Base-by-base conservation (phyloP, 2,329 filamentous ascomycete species). In the Cadophora sp. region DNA sequence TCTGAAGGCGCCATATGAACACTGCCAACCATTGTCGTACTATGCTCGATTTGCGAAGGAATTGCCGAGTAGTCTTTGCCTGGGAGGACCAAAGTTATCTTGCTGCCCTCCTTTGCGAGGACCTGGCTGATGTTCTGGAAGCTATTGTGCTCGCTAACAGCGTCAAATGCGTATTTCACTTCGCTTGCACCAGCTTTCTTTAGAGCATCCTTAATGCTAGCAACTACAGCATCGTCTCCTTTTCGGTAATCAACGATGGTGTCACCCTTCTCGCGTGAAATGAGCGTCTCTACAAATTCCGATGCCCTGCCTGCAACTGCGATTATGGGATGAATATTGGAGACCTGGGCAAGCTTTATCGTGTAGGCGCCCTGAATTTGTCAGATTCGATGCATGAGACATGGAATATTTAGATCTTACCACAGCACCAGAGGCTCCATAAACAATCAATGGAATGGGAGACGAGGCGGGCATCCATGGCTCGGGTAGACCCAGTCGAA, bases 311-410 rank as follows among this genome's bases (percentile, higher is more conserved):
- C 87, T 0, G 86, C 86, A 19, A 90, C 79, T 4, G 81, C 83
- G 68, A 90, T 87, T 40, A 90, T 81, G 0, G 88, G 87, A 71
- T 89, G 86, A 27, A 89, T 84, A 65, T 86, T 85, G 1, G 81
- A 77, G 3, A 69, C 69, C 53, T 67, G 72, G 40, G 76, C 76
- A 63, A 90, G 80, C 72, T 90, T 86, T 64, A 90, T 81, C 0
- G 83, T 86, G 69, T 83, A 89, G 2, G 85, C 80, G 6, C 87
- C 88, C 74, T 74, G 27, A 16, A 3, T 16, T 8, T 14, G 46
- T 73, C 63, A 73, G 61, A 31, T 9, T 14, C 22, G 8, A 46
- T 14, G n/a, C 37, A 26, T n/a, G 12, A 6, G 40, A 62, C 11
- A 14, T 31, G 16, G 14, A n/a, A 26, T 34, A 19, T 12, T 34